Conservation (phyloP, 2,329 filamentous ascomycete species). For the Colletotrichum nymphaeae region DNA sequence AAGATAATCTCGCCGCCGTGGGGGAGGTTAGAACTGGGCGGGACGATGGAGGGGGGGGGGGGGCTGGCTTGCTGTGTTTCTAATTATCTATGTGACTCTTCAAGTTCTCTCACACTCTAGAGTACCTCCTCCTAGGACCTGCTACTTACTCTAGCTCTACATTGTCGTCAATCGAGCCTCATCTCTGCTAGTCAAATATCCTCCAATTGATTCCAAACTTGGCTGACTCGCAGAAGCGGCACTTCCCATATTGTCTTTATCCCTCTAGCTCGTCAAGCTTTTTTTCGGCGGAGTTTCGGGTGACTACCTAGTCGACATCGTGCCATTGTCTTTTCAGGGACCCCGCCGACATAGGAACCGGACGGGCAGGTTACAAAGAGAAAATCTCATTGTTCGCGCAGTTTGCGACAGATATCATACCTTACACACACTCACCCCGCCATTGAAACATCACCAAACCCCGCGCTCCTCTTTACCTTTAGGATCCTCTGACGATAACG, state of each 20-base stretch:
- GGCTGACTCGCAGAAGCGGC: slow-evolving; percentile 20
- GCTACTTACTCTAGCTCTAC: too few relatives aligned
- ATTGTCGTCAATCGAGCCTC: background rate
- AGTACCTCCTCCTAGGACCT: background rate
- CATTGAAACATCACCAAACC: background rate
- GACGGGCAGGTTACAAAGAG: background rate
- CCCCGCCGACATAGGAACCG: slow-evolving; percentile 27
- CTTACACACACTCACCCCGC: background rate
- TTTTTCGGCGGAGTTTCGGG: background rate
- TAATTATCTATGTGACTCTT: background rate
- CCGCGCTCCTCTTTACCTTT: background rate
- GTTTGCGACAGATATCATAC: background rate
- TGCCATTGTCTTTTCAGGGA: slow-evolving; percentile 4
- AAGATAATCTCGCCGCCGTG: slow-evolving; percentile 8
- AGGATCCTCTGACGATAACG: background rate
- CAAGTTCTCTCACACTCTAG: background rate
- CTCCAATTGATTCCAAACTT: background rate
- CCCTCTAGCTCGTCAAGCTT: background rate
- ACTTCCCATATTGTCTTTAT: background rate
- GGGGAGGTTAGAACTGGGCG: background rate
- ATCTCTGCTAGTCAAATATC: background rate
- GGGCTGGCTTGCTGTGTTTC: background rate
- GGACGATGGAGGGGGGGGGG: background rate
- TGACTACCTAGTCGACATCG: slow-evolving; percentile 14
- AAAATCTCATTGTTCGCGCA: background rate